Evolutionary conservation across 73 alveolate genomes (phyloP).

Genomic region (Effrenium voratum): DNA sequence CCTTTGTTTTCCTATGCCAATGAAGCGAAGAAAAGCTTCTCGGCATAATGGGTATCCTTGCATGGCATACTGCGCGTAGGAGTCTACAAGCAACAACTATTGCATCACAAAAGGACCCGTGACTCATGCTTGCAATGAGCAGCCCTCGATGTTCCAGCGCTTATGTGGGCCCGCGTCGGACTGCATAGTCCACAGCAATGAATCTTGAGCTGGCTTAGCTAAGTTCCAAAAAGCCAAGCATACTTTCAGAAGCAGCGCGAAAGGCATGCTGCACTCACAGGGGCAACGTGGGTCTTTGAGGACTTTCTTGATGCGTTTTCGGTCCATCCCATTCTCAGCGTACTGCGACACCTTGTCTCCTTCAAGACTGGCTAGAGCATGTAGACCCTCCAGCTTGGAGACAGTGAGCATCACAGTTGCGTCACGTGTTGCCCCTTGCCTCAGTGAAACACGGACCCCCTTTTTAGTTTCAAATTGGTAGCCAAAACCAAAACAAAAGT

Average conservation of each 20-base stretch:
- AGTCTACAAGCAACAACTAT: too few relatives aligned
- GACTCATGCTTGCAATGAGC: too few relatives aligned
- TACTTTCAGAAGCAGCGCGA: not conserved
- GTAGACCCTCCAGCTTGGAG: not conserved
- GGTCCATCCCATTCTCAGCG: not conserved
- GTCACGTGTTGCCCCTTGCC: too few relatives aligned
- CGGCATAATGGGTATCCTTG: not conserved
- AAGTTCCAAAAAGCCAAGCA: not conserved
- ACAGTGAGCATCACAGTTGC: too few relatives aligned
- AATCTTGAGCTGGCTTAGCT: not conserved
- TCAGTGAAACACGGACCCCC: too few relatives aligned
- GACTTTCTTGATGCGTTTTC: not conserved
- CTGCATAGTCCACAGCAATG: conserved; percentile 7
- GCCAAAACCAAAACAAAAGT: too few relatives aligned
- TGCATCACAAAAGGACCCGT: not conserved
- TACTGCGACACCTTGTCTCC: not conserved
- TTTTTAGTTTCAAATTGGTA: not conserved
- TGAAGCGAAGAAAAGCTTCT: not conserved
- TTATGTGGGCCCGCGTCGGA: not conserved
- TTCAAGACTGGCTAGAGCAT: not conserved
- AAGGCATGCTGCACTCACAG: not conserved
- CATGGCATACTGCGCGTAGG: not conserved
- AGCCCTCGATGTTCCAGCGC: conserved; percentile 1
- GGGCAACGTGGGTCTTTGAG: not conserved
- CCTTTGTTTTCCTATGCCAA: conserved; percentile 14